Evolutionary conservation across 2,329 filamentous ascomycete genomes (phyloP), one percentile per base, ranked within the genome.

Genomic region (Cladophialophora immunda): DNA sequence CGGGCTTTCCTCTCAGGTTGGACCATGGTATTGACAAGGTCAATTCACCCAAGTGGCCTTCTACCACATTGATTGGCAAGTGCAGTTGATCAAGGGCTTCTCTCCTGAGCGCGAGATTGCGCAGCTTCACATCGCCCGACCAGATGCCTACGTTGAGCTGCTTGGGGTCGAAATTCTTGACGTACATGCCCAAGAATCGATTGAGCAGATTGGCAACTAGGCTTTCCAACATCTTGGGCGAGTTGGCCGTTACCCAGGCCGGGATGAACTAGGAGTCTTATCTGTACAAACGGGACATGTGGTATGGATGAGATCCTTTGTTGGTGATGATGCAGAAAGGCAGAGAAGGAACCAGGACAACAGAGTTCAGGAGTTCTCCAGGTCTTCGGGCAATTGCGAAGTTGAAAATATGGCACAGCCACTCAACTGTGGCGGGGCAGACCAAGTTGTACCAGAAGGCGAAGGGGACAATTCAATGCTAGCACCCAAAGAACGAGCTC

Each of bases 141-240:
- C 94, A 99, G 76, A 99, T 99, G 70, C 96, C 95, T 70, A 99
- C 94, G 78, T 99, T 99, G 72, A 99, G 87, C 83, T 99, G 95
- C 76, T 93, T 91, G 62, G 95, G 93, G 80, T 99, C 95, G 79
- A 99, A 99, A 82, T 99, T 98, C 86, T 97, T 94, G 81, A 99
- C 94, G 81, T 99, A 99, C 91, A 98, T 97, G 86, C 95, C 96
- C 88, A 99, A 83, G 82, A 99, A 98, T 84, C 96, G 92, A 84
- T 99, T 99, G 75, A 99, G 90, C 84, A 99, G 86, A 81, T 94
- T 96, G 75, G 95, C 93, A 71, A 98, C 95, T 74, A 99, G 86
- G 73, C 94, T 92, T 87, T 99, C 95, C 83, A 99, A 89, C 95
- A 99, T 99, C 76, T 79, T 85, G 85, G 82, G 79, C 79, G 79